These are phyloP conservation scores for Aureobasidium sp. DNA, from an alignment of 2,329 filamentous ascomycete species.

Conservation along the genomic window DNA sequence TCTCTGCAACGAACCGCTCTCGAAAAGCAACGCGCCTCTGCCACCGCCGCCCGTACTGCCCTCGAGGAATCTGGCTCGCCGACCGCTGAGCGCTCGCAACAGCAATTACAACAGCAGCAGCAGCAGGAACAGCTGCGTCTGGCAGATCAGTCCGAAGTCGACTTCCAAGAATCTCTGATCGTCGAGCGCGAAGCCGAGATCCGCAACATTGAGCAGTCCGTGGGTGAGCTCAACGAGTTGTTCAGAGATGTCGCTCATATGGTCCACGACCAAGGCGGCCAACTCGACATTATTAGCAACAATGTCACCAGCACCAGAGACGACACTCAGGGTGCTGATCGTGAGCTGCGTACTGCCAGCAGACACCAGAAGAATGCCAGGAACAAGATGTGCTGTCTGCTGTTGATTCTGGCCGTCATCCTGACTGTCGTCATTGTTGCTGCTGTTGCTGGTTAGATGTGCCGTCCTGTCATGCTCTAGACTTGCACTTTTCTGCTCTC, in stretches of 20 bases:
- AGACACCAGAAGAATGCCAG: constrained; percentile 92
- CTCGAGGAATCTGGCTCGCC: constrained; percentile 49
- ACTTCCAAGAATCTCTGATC: constrained; percentile 94
- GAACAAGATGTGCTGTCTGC: constrained; percentile 86
- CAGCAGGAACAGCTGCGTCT: constrained; percentile 65
- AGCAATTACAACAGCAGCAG: constrained; percentile 47
- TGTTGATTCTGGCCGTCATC: constrained; percentile 83
- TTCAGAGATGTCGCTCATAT: constrained; percentile 98
- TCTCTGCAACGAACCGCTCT: constrained; percentile 80
- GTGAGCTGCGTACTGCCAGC: constrained; percentile 77
- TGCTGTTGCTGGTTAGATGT: constrained; percentile 61
- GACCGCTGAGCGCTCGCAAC: constrained; percentile 46
- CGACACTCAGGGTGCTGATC: constrained; percentile 77
- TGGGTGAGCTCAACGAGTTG: constrained; percentile 90
- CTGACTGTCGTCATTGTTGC: constrained; percentile 84
- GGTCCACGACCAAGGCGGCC: constrained; percentile 85
- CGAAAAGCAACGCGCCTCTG: constrained; percentile 85
- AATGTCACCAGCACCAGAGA: constrained; percentile 79
- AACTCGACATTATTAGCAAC: constrained; percentile 77
- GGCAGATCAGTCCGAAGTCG: constrained; percentile 87
- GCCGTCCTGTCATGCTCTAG: neutral
- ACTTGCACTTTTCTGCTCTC: neutral
- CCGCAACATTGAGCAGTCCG: constrained; percentile 92
- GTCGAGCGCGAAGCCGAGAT: constrained; percentile 96
- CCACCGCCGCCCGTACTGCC: constrained; percentile 73